A percentile compares a stretch with the other conserved stretches of the same genome.
These are phyloP conservation scores for Tricholoma sp. DNA, from an alignment of 768 basidiomycete species.

Conservation along the genomic window DNA sequence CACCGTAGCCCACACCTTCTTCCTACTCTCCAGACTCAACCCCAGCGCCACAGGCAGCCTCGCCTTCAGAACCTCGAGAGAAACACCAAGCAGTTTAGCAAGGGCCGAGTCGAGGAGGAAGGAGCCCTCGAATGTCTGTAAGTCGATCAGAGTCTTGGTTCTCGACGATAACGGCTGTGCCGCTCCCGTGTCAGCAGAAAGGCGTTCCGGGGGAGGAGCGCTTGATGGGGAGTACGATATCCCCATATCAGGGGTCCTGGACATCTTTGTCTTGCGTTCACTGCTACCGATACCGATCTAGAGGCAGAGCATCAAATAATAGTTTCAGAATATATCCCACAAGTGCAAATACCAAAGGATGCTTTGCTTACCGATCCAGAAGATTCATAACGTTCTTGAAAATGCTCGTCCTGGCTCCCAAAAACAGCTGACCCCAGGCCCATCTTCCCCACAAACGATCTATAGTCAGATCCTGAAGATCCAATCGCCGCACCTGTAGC, in stretches of 20 bases:
- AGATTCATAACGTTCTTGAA: too few species aligned
- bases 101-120: neutral
- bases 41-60: neutral
- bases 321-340: too few species aligned
- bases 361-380: too few species aligned
- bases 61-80: neutral
- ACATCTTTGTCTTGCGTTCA: too few species aligned
- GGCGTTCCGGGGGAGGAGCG: neutral
- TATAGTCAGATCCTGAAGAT: too few species aligned
- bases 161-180: neutral
- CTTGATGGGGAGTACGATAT: neutral
- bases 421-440: too few species aligned
- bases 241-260: neutral
- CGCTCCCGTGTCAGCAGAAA: neutral
- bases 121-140: neutral
- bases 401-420: too few species aligned
- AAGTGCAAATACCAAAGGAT: too few species aligned
- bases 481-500: too few species aligned
- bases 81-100: neutral
- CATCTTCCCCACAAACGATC: too few species aligned
- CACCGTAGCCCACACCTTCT: neutral
- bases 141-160: neutral
- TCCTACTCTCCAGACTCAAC: neutral
- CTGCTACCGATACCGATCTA: neutral
- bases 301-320: too few species aligned